phyloP scores from a whole-genome alignment of 495 filamentous ascomycete species.

The Aspergillus hancockii region DNA sequence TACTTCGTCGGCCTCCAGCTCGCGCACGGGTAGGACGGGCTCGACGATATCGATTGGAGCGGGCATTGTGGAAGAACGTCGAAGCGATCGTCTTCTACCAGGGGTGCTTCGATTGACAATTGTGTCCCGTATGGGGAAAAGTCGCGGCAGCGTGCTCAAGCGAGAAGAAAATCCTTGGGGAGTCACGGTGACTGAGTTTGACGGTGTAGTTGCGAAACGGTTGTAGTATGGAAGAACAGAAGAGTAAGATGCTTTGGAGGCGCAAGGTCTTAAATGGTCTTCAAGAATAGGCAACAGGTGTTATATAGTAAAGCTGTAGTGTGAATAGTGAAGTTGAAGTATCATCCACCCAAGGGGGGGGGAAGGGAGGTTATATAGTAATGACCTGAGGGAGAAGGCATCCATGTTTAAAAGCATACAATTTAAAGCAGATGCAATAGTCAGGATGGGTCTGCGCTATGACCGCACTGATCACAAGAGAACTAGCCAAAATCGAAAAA shows the following conservation, averaged over 20 bases:
- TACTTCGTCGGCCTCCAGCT: constrained; percentile 46
- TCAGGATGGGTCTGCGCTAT: constrained; percentile 8
- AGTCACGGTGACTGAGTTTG: constrained; percentile 38
- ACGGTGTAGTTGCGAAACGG: not conserved
- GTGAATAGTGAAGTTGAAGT: not conserved
- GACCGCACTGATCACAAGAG: constrained; percentile 22
- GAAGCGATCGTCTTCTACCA: constrained; percentile 15
- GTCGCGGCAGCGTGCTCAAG: constrained; percentile 24
- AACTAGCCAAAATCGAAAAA: not conserved
- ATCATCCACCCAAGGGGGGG: not conserved
- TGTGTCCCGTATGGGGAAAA: constrained; percentile 24
- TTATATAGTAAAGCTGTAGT: not conserved
- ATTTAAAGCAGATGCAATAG: not conserved
- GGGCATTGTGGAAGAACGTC: constrained; percentile 39
- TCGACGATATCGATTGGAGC: constrained; percentile 23
- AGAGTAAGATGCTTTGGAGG: not conserved
- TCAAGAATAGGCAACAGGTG: not conserved
- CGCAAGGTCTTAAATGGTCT: not conserved
- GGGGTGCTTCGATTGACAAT: constrained; percentile 21
- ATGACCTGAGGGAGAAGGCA: constrained; percentile 10
- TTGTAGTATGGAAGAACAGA: not conserved
- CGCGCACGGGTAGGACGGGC: constrained; percentile 39
- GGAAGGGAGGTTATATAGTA: constrained; percentile 5
- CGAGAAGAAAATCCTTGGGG: constrained; percentile 25
- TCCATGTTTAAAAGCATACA: constrained; percentile 8